Percentiles rank a stretch among this genome's conserved stretches.
Evolutionary conservation across 2,329 filamentous ascomycete species (phyloP).

Genomic region (Trichoderma polysporum): DNA sequence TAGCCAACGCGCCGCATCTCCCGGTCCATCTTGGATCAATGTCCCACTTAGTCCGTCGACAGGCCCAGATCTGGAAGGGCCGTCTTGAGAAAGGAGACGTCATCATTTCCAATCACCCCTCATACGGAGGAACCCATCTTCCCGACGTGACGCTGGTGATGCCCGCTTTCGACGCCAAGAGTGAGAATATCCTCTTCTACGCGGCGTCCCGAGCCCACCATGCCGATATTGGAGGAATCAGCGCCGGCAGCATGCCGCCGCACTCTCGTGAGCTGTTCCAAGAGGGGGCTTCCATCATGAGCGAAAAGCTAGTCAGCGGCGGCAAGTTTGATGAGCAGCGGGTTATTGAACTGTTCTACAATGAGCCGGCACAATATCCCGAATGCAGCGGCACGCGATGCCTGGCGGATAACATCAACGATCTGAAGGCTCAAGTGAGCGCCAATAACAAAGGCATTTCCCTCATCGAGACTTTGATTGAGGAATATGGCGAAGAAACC

Average conservation of each 20-base stretch:
- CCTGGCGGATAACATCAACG: slow-evolving; percentile 77
- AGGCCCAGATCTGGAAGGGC: slow-evolving; percentile 76
- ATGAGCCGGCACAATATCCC: slow-evolving; percentile 70
- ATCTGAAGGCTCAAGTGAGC: slow-evolving; percentile 79
- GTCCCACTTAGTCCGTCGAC: slow-evolving; percentile 76
- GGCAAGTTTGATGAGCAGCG: slow-evolving; percentile 76
- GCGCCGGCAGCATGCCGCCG: slow-evolving; percentile 79
- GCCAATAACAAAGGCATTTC: slow-evolving; percentile 84
- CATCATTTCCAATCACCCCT: slow-evolving; percentile 79
- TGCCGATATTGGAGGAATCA: slow-evolving; percentile 80
- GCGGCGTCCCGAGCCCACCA: slow-evolving; percentile 79
- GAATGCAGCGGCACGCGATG: slow-evolving; percentile 78
- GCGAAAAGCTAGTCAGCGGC: slow-evolving; percentile 70
- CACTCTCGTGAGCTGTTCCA: slow-evolving; percentile 64
- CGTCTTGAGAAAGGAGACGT: slow-evolving; percentile 77
- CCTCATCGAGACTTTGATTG: slow-evolving; percentile 72
- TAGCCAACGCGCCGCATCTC: slow-evolving; percentile 77
- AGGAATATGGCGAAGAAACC: slow-evolving; percentile 73
- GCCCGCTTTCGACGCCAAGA: slow-evolving; percentile 65
- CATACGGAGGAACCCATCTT: slow-evolving; percentile 79
- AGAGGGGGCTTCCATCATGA: slow-evolving; percentile 63
- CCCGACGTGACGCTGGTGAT: slow-evolving; percentile 81
- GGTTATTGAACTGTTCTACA: slow-evolving; percentile 69
- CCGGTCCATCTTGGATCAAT: slow-evolving; percentile 80
- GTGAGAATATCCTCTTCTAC: slow-evolving; percentile 75